Evolutionary conservation across 345 rosid genomes (phyloP), one percentile per base, ranked within the genome.

Genomic region (Citrus sinensis): DNA sequence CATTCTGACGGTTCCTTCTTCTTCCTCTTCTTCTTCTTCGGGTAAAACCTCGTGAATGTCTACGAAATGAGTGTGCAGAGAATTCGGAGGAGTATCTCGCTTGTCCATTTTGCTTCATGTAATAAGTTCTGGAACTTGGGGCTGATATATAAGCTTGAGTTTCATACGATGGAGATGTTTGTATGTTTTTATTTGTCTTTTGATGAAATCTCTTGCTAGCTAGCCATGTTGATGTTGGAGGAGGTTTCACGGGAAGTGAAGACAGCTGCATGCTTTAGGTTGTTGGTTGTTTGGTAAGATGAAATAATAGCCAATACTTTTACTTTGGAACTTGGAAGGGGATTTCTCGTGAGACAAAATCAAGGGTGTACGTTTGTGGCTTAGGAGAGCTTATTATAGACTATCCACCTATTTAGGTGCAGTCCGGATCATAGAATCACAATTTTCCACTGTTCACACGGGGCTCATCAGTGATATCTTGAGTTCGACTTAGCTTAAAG

Each of bases 21-120:
- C 83, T 32, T 71, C 89, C 69, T 80, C 89, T 82, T 86, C 93
- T 24, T 82, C 89, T 54, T 80, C 97, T 74, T 88, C 88, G 2
- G 11, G 84, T 71, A 87, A 51, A 49, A 86, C 92, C 81, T 94
- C 95, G 61, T 81, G 90, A 82, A 94, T 86, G 77, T 94, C 97
- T 4, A 91, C 87, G 10, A 91, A 89, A 82, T 88, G 90, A 4
- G 85, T 75, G 40, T 80, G 76, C 74, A 62, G 39, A 34, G 78
- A 61, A 60, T 56, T 69, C 13, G 80, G 73, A 70, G 81, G 55
- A 65, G 51, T 80, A 73, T 76, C 79, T 85, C 22, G 65, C 11
- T 30, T 62, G 11, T 75, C 86, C 84, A 85, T 77, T 78, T 59
- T 17, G 66, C 40, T 63, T 30, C 16, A n/a, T 34, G 58, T 54